phyloP scores from a whole-genome alignment of 1,284 basidiomycete species.

The Ceraceosorus bombacis region DNA sequence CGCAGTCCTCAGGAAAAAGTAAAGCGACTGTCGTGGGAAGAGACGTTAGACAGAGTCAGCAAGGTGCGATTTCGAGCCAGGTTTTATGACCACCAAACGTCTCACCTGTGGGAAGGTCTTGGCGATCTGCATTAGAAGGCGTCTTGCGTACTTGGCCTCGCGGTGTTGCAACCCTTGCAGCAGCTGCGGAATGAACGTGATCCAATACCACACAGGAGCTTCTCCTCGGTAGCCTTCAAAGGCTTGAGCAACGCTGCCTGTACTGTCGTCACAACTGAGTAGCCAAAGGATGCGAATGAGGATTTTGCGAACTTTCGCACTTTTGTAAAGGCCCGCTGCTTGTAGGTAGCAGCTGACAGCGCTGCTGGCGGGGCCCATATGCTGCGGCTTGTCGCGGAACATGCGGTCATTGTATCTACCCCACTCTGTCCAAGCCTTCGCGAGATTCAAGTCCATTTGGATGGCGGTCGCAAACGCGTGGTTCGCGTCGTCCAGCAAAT shows the following conservation, averaged over 20 bases:
- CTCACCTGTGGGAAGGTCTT: slow-evolving; percentile 75
- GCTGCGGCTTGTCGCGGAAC: slow-evolving; percentile 60
- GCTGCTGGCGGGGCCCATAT: slow-evolving; percentile 60
- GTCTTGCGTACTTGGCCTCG: slow-evolving; percentile 85
- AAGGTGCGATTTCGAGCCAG: neutral
- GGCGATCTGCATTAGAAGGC: slow-evolving; percentile 80
- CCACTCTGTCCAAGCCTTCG: slow-evolving; percentile 99
- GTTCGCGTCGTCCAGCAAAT: slow-evolving; percentile 82
- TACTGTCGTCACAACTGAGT: slow-evolving; percentile 81
- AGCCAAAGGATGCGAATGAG: slow-evolving; percentile 91
- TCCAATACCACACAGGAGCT: slow-evolving; percentile 97
- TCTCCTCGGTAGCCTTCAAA: slow-evolving; percentile 97
- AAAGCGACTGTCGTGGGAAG: slow-evolving; percentile 63
- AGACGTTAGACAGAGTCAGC: neutral
- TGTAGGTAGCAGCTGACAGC: slow-evolving; percentile 97
- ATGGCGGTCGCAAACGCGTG: slow-evolving; percentile 67
- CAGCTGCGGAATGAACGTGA: slow-evolving; percentile 93
- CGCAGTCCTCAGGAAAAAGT: slow-evolving; percentile 86
- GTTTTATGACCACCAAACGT: slow-evolving; percentile 49
- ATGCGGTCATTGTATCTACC: slow-evolving; percentile 86
- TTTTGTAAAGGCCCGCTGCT: slow-evolving; percentile 93
- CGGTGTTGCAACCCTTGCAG: slow-evolving; percentile 79
- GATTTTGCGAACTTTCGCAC: slow-evolving; percentile 81
- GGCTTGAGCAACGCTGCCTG: slow-evolving; percentile 68
- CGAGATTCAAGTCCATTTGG: slow-evolving; percentile 86